Evolutionary conservation across 805 yeast species (phyloP).

Genomic region (Torulaspora quercuum): DNA sequence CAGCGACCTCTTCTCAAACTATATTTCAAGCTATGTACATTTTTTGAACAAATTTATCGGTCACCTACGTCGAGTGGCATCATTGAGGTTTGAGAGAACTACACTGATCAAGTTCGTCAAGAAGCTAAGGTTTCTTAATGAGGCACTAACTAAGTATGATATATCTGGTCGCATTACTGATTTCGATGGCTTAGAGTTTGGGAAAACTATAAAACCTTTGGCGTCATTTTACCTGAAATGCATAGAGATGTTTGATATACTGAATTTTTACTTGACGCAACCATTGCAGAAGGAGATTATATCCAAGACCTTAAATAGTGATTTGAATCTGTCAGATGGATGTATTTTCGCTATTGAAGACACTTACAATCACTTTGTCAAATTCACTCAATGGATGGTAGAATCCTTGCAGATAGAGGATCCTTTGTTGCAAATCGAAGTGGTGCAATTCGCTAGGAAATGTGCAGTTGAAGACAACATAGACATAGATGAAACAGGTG

Average conservation of each 20-base stretch:
- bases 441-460: conserved; percentile 31
- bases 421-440: conserved; percentile 27
- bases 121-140: conserved; percentile 35
- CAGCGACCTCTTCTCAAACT: conserved; percentile 21
- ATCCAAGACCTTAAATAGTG: conserved; percentile 34
- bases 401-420: conserved; percentile 28
- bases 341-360: conserved; percentile 30
- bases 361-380: conserved; percentile 33
- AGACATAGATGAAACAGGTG: conserved; percentile 29
- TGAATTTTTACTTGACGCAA: conserved; percentile 34
- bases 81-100: conserved; percentile 35
- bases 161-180: conserved; percentile 5
- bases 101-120: conserved; percentile 36
- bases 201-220: conserved; percentile 19
- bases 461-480: conserved; percentile 35
- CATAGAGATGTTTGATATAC: conserved; percentile 31
- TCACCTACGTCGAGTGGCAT: conserved; percentile 30
- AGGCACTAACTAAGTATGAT: conserved; percentile 20
- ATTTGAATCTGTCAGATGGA: conserved; percentile 24
- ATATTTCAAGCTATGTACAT: conserved; percentile 32
- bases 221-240: conserved; percentile 27
- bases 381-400: conserved; percentile 37
- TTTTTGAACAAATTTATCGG: conserved; percentile 34
- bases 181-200: conserved; percentile 7
- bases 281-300: conserved; percentile 35